A percentile compares a stretch with the other conserved stretches of the same genome.
phyloP scores from a whole-genome alignment of 805 yeast genomes.

The Metschnikowia vanudenii region DNA sequence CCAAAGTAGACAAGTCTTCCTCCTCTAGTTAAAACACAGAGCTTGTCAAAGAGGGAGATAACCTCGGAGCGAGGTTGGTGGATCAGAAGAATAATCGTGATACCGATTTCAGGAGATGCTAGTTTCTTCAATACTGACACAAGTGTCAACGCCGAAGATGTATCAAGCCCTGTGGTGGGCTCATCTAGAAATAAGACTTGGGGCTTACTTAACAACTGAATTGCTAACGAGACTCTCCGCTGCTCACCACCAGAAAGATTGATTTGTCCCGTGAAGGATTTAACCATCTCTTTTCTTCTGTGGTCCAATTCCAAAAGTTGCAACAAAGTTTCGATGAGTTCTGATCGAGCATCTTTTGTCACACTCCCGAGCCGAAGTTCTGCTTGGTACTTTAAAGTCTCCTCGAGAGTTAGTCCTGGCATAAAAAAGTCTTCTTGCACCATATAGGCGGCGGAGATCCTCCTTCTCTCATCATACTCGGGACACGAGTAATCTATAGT shows the following conservation, averaged over 20 bases:
- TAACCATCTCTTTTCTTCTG: constrained; percentile 58
- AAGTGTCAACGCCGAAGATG: constrained; percentile 67
- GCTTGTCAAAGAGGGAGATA: constrained; percentile 60
- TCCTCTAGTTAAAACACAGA: constrained; percentile 61
- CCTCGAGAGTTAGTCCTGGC: constrained; percentile 71
- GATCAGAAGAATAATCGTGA: constrained; percentile 71
- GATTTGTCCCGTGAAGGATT: constrained; percentile 45
- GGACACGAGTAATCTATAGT: constrained; percentile 32
- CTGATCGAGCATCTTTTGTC: constrained; percentile 43
- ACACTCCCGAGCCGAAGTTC: constrained; percentile 59
- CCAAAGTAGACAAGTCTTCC: constrained; percentile 52
- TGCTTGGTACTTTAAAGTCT: constrained; percentile 68
- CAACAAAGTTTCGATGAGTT: constrained; percentile 59
- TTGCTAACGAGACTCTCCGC: constrained; percentile 71
- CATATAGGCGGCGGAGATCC: constrained; percentile 54
- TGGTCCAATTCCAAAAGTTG: constrained; percentile 64
- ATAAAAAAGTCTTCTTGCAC: constrained; percentile 72
- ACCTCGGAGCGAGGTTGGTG: constrained; percentile 87
- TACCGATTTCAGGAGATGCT: constrained; percentile 50
- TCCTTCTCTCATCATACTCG: constrained; percentile 9
- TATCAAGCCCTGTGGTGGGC: constrained; percentile 86
- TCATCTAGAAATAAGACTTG: constrained; percentile 77
- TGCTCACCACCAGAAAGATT: constrained; percentile 86
- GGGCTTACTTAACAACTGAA: constrained; percentile 75
- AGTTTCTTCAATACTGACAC: constrained; percentile 57